A percentile compares a stretch with the other conserved stretches of the same genome.
Evolutionary conservation across 2,329 filamentous ascomycete genomes (phyloP).

Genomic region (Aspergillus sp.): DNA sequence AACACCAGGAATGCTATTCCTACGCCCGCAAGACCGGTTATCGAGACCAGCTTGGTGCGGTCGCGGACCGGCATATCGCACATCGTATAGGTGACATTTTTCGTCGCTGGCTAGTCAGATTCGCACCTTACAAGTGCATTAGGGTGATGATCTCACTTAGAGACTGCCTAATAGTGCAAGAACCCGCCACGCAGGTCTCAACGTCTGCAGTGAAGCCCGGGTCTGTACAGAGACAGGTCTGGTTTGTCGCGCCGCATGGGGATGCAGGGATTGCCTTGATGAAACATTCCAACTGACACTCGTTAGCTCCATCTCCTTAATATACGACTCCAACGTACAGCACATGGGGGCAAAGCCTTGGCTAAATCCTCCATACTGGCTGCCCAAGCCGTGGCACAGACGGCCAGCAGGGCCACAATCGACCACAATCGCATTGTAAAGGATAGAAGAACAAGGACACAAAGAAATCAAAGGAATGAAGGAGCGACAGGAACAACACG

Average conservation of each 20-base stretch:
- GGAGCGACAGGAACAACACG: not conserved
- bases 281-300: constrained; percentile 25
- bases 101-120: constrained; percentile 31
- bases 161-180: constrained; percentile 39
- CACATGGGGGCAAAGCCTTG: not conserved
- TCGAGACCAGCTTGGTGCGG: constrained; percentile 29
- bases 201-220: constrained; percentile 30
- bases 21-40: constrained; percentile 34
- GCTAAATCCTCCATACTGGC: not conserved
- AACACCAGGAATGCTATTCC: constrained; percentile 36
- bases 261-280: constrained; percentile 30
- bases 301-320: not conserved
- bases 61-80: constrained; percentile 42
- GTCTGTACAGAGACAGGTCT: constrained; percentile 43
- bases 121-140: not conserved
- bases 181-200: constrained; percentile 33
- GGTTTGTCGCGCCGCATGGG: constrained; percentile 37
- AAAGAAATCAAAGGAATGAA: not conserved
- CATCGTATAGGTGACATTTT: constrained; percentile 42
- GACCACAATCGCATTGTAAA: not conserved
- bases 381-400: not conserved
- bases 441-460: not conserved
- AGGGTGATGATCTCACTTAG: constrained; percentile 27
- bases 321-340: not conserved
- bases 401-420: not conserved